These are phyloP conservation scores for Paralagenidium karlingii DNA, from an alignment of 352 stramenopile genomes.

Conservation along the genomic window DNA sequence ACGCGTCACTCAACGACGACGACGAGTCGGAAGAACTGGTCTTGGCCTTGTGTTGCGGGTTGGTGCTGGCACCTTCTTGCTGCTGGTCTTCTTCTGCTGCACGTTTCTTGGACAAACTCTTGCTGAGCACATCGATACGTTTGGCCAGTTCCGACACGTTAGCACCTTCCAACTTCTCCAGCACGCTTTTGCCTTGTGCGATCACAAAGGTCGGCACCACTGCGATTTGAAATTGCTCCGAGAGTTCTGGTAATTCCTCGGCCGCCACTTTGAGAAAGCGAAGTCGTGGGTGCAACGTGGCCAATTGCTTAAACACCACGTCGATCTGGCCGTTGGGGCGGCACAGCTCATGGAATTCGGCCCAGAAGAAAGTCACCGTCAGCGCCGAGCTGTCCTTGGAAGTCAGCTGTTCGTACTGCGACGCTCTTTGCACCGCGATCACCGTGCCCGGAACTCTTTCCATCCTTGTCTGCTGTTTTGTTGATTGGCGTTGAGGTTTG, in stretches of 20 bases:
- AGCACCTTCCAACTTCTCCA: slow-evolving; percentile 75
- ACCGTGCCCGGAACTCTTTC: slow-evolving; percentile 41
- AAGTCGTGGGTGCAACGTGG: slow-evolving; percentile 69
- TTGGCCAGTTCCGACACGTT: slow-evolving; percentile 78
- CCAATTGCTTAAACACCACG: slow-evolving; percentile 72
- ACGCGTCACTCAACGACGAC: slow-evolving; percentile 32
- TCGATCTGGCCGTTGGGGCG: slow-evolving; percentile 75
- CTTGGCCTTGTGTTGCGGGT: slow-evolving; percentile 1
- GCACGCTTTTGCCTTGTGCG: slow-evolving; percentile 44
- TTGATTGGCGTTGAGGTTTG: too few species aligned
- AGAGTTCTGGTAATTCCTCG: slow-evolving; percentile 71
- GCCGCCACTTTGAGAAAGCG: slow-evolving; percentile 81
- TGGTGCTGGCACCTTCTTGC: not conserved
- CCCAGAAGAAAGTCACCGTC: slow-evolving; percentile 77
- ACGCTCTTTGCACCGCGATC: slow-evolving; percentile 44
- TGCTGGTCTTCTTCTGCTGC: slow-evolving; percentile 10
- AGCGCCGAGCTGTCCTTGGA: slow-evolving; percentile 62
- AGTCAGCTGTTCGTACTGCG: slow-evolving; percentile 68
- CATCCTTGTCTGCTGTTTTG: too few species aligned
- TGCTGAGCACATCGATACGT: slow-evolving; percentile 72
- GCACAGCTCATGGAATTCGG: slow-evolving; percentile 71
- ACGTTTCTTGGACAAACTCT: slow-evolving; percentile 56
- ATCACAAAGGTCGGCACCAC: slow-evolving; percentile 94
- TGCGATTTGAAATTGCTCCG: slow-evolving; percentile 81
- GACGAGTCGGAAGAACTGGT: slow-evolving; percentile 2